Base-by-base conservation (phyloP, 805 yeast genomes). In the Ogataea pilisensis region DNA sequence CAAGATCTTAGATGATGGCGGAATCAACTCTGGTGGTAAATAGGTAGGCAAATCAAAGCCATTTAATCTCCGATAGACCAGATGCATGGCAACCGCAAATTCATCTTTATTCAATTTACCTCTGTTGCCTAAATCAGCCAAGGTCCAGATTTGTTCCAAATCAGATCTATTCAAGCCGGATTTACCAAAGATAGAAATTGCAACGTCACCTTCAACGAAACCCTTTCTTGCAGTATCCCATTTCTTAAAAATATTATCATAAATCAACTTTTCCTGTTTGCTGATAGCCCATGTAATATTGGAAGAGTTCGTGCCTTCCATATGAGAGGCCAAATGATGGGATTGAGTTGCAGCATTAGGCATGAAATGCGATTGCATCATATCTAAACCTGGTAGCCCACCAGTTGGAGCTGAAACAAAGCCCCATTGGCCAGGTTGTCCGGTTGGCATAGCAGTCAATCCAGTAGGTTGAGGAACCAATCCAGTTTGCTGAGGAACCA, bases 71-170 rank as follows among this genome's bases (percentile, higher is more conserved):
- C 96, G 78, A 65, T 93, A 91, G 33, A 91, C 91, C 44, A 91
- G 71, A 70, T 95, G 97, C 98, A 91, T 93, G 25, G 98, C 97
- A 27, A 93, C 89, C 0, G 96, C 84, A 67, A 91, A 93, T 61
- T 88, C 95, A 60, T 91, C 96, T 54, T 78, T 80, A 60, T 86
- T 85, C 50, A 91, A 76, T 57, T 77, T 80, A 4, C 97, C 96
- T 41, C 83, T 74, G 60, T 89, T 85, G 41, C 82, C 80, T 13
- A 82, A 75, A 60, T 93, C 98, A 41, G 90, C 78, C 50, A 91
- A 72, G 36, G 79, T 85, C 99, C 99, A 91, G 47, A 93, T 89
- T 31, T 80, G 73, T 62, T 90, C 98, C 46, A 91, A 72, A 54
- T 90, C 97, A 4, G 79, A 71, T 61, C 96, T 80, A 41, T 81